Base-by-base conservation (phyloP, 768 basidiomycete genomes). In the Myochromella boudieri region DNA sequence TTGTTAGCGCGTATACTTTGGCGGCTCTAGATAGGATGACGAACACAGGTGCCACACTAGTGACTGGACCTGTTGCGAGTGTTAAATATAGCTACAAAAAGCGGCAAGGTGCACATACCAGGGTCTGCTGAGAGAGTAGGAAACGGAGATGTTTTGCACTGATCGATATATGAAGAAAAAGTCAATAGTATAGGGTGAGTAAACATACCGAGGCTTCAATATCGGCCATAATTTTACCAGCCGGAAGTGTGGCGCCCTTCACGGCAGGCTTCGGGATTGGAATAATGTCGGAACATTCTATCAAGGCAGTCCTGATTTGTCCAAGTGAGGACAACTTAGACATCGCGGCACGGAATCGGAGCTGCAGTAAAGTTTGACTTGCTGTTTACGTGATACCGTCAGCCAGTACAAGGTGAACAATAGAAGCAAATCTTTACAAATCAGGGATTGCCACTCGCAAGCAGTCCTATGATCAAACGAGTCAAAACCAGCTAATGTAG, bases 401-500 rank as follows among this genome's bases (percentile, higher is more conserved):
- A 44, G 49, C 14, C 11, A 14, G 11, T 7, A 15, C 14, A n/a
- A 27, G 15, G 22, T 14, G 7, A 5, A 15, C 6, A 7, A 29
- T 4, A 22, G n/a, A 18, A 29, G 12, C 18, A 21, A 8, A 25
- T 15, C 41, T 55, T 44, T 41, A 64, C 64, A 45, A 36, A 71
- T 59, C 54, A 66, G 64, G 3, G 62, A 59, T 48, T 74, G 72
- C 71, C 72, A 74, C 42, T 59, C 48, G 58, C 72, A 72, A 12
- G 72, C 68, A 17, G 71, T 72, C 26, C 62, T 61, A 28, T 21
- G 15, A 27, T n/a, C n/a, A n/a, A n/a, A n/a, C n/a, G n/a, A n/a
- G n/a, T n/a, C n/a, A n/a, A n/a, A n/a, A n/a, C n/a, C n/a, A n/a
- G n/a, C n/a, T n/a, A n/a, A n/a, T n/a, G n/a, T n/a, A n/a, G n/a